Evolutionary conservation across 2,329 filamentous ascomycete genomes (phyloP).

Genomic region (Cladosporium sp.): DNA sequence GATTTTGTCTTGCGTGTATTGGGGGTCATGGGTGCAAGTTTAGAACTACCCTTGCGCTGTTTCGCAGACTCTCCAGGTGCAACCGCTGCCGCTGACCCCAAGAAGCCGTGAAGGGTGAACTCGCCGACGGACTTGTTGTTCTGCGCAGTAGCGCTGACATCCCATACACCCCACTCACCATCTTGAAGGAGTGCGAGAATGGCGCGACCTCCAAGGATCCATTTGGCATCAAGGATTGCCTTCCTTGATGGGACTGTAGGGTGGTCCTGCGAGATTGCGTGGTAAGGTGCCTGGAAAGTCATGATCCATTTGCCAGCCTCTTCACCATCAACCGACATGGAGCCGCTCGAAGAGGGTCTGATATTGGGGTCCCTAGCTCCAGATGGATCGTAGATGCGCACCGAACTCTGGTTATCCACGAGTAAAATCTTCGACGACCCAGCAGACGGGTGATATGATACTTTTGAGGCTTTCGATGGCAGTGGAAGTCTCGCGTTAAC

Average conservation of each 20-base stretch:
- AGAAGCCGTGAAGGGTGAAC: slow-evolving; percentile 36
- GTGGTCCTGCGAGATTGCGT: slow-evolving; percentile 26
- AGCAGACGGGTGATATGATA: slow-evolving; percentile 34
- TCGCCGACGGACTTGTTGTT: slow-evolving; percentile 29
- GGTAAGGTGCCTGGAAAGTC: slow-evolving; percentile 33
- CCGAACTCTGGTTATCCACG: slow-evolving; percentile 55
- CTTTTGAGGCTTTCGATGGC: slow-evolving; percentile 22
- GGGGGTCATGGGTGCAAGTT: slow-evolving; percentile 54
- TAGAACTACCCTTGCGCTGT: slow-evolving; percentile 37
- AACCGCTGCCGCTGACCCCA: slow-evolving; percentile 30
- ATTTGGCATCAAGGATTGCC: slow-evolving; percentile 51
- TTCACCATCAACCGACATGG: slow-evolving; percentile 15
- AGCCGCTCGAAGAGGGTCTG: slow-evolving; percentile 33
- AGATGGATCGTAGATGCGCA: slow-evolving; percentile 59
- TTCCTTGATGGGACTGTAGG: slow-evolving; percentile 46
- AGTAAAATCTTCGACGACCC: slow-evolving; percentile 50
- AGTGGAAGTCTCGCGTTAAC: slow-evolving; percentile 25
- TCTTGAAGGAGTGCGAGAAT: slow-evolving; percentile 52
- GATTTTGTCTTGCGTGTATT: slow-evolving; percentile 52
- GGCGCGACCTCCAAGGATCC: slow-evolving; percentile 49
- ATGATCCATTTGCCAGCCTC: slow-evolving; percentile 35
- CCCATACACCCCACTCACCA: slow-evolving; percentile 58
- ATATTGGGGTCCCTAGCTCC: slow-evolving; percentile 13
- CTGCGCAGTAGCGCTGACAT: slow-evolving; percentile 33
- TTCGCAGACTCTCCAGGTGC: slow-evolving; percentile 33